Evolutionary conservation across 768 basidiomycete genomes (phyloP).

Genomic region (Boletus subcaerulescens): DNA sequence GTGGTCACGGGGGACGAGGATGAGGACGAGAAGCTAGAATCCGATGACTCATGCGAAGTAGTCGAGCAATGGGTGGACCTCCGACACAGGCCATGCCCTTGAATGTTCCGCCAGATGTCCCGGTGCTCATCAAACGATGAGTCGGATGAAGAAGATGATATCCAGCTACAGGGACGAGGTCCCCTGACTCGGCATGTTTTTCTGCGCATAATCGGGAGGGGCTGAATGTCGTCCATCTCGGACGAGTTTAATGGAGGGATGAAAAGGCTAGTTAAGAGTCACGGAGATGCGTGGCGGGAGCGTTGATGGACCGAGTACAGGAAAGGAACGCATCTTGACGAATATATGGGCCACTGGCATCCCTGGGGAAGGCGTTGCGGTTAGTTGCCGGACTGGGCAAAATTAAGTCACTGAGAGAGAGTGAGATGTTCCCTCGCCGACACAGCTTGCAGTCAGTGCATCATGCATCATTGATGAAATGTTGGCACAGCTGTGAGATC

Average conservation of each 20-base stretch:
- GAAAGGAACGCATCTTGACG: slow-evolving; percentile 14
- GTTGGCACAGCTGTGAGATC: not conserved
- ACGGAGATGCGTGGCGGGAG: slow-evolving; percentile 1
- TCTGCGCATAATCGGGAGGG: slow-evolving; percentile 5
- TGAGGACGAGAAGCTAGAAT: slow-evolving; percentile 11
- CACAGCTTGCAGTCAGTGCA: slow-evolving; percentile 21
- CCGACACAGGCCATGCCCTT: slow-evolving; percentile 12
- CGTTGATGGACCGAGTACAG: slow-evolving; percentile 1
- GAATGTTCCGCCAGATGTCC: slow-evolving; percentile 17
- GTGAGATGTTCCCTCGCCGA: slow-evolving; percentile 6
- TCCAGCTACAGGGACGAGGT: slow-evolving; percentile 31
- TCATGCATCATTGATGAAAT: slow-evolving; percentile 13
- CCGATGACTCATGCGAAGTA: slow-evolving; percentile 12
- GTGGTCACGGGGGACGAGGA: slow-evolving; percentile 11
- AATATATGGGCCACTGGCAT: slow-evolving; percentile 18
- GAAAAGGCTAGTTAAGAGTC: not conserved
- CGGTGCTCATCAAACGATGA: slow-evolving; percentile 10
- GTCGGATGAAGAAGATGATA: slow-evolving; percentile 12
- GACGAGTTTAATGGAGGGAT: not conserved
- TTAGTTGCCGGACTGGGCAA: slow-evolving; percentile 2
- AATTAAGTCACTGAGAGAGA: not conserved
- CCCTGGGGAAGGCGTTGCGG: not conserved
- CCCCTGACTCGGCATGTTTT: slow-evolving; percentile 22
- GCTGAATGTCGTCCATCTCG: slow-evolving; percentile 12
- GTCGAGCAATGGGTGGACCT: slow-evolving; percentile 14